These are phyloP conservation scores for Pichia sp. DNA, from an alignment of 1,139 yeast genomes.

Conservation along the genomic window DNA sequence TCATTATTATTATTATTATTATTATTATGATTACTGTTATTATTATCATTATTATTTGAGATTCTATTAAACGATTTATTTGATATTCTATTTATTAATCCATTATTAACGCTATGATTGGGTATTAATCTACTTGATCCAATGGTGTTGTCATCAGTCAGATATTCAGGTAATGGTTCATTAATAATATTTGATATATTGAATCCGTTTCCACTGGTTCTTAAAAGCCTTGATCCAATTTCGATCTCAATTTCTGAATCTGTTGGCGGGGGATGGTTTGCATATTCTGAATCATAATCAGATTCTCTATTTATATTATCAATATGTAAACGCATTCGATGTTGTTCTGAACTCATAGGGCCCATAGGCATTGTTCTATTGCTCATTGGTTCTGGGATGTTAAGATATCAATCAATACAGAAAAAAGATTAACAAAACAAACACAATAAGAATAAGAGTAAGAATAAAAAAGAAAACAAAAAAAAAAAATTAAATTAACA, in stretches of 20 bases:
- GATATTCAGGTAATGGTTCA: slow-evolving; percentile 1
- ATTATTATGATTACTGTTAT: neutral
- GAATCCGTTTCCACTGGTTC: neutral
- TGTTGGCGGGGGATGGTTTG: slow-evolving; percentile 32
- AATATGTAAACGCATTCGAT: slow-evolving; percentile 9
- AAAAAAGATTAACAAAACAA: no score
- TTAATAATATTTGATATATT: neutral
- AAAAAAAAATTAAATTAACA: no score
- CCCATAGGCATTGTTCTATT: neutral
- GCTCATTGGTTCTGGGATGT: no score
- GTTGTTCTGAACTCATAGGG: neutral
- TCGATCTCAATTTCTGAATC: slow-evolving; percentile 24
- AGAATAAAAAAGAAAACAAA: no score
- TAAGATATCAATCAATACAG: no score
- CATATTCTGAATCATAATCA: slow-evolving; percentile 26
- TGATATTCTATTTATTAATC: neutral
- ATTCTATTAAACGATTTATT: neutral
- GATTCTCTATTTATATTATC: slow-evolving; percentile 10
- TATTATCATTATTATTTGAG: neutral
- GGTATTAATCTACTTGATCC: neutral
- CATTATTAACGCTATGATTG: neutral
- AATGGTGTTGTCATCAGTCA: neutral
- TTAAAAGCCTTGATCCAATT: slow-evolving; percentile 2
- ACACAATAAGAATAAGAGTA: no score
- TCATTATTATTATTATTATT: neutral